A percentile compares a stretch with the other conserved stretches of the same genome.
phyloP scores from a whole-genome alignment of 129 eudicot genomes.

The Daucus carota region DH1_v3.0 NC_030383.2:38344001-38344500 shows the following conservation, averaged over 20 bases:
- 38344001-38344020: background rate
- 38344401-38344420: too few relatives aligned
- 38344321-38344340: too few relatives aligned
- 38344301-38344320: too few relatives aligned
- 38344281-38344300: too few relatives aligned
- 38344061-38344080: constrained; percentile 59
- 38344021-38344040: constrained; percentile 55
- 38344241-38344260: constrained; percentile 42
- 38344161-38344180: constrained; percentile 45
- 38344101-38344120: constrained; percentile 43
- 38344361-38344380: too few relatives aligned
- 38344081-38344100: constrained; percentile 54
- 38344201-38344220: constrained; percentile 65
- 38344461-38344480: too few relatives aligned
- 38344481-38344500: too few relatives aligned
- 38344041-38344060: constrained; percentile 55
- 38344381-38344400: too few relatives aligned
- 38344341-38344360: too few relatives aligned
- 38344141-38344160: constrained; percentile 49
- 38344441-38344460: too few relatives aligned
- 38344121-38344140: constrained; percentile 38
- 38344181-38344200: constrained; percentile 47
- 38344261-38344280: too few relatives aligned
- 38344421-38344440: too few relatives aligned
- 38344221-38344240: constrained; percentile 35